phyloP scores from a whole-genome alignment of 352 stramenopile genomes.

The Phytopythium helicoides region DNA sequence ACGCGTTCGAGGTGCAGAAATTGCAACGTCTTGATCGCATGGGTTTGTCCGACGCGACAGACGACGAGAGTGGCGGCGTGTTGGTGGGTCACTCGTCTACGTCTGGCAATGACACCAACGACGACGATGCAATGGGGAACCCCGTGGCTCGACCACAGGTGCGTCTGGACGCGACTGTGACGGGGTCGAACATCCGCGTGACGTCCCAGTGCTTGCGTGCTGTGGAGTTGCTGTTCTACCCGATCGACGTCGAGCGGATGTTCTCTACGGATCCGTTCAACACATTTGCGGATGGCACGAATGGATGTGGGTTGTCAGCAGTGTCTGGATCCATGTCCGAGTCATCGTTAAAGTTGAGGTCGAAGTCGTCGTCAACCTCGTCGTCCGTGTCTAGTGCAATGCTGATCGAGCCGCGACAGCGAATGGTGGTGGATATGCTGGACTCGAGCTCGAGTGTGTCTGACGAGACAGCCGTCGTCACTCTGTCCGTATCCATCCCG shows the following conservation, averaged over 20 bases:
- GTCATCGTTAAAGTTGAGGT: constrained; percentile 6
- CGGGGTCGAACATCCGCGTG: constrained; percentile 21
- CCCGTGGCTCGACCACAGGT: background rate
- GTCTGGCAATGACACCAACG: too few species aligned
- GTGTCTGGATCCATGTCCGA: too few species aligned
- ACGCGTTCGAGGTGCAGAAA: constrained; percentile 24
- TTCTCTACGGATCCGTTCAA: constrained; percentile 66
- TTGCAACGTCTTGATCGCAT: constrained; percentile 13
- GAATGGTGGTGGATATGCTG: constrained; percentile 25
- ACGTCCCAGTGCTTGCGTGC: constrained; percentile 25
- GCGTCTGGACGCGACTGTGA: constrained; percentile 30
- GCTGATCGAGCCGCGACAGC: constrained; percentile 42
- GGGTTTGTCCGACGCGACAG: constrained; percentile 10
- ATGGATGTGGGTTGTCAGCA: too few species aligned
- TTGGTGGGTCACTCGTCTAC: too few species aligned
- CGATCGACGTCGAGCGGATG: constrained; percentile 66
- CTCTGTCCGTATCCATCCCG: constrained; percentile 25
- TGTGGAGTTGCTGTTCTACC: constrained; percentile 52
- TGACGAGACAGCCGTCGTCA: constrained; percentile 7
- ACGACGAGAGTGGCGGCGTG: too few species aligned
- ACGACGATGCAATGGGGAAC: too few species aligned
- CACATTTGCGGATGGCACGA: too few species aligned
- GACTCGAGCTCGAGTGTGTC: too few species aligned
- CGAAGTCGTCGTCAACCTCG: constrained; percentile 1
- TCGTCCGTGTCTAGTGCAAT: constrained; percentile 38